Evolutionary conservation across 345 rosid genomes (phyloP).

Genomic region (Salix purpurea): DNA sequence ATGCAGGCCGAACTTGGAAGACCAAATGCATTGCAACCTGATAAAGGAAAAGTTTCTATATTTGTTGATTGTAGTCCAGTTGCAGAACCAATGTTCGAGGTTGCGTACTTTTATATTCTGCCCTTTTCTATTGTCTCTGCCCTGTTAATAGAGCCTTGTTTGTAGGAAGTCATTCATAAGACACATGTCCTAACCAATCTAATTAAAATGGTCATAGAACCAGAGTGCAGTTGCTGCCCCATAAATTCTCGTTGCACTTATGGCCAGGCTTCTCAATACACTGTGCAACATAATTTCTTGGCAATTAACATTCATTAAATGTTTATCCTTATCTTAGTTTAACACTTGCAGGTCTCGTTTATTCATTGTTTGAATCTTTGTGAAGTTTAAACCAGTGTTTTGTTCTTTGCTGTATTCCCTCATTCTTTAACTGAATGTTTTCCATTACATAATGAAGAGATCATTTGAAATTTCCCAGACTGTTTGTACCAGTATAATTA

Average conservation of each 20-base stretch:
- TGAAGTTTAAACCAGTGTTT: not conserved
- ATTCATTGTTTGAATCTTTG: not conserved
- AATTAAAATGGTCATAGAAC: not conserved
- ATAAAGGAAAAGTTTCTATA: constrained; percentile 75
- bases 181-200: not conserved
- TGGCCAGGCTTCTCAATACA: not conserved
- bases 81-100: constrained; percentile 83
- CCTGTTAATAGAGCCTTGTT: not conserved
- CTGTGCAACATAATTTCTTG: not conserved
- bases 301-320: not conserved
- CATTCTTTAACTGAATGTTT: not conserved
- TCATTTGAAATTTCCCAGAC: not conserved
- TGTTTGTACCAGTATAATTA: not conserved
- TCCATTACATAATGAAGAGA: not conserved
- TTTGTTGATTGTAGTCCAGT: constrained; percentile 84
- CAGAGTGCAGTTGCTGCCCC: not conserved
- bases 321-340: not conserved
- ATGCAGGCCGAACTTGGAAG: constrained; percentile 85
- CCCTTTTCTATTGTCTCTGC: not conserved
- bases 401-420: not conserved
- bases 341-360: not conserved
- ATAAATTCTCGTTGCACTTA: not conserved
- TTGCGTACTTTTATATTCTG: constrained; percentile 20
- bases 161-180: not conserved
- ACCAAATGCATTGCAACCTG: constrained; percentile 68